Base-by-base conservation (phyloP, 371 early-diverging fungal species). In the Mortierella polycephala region DNA sequence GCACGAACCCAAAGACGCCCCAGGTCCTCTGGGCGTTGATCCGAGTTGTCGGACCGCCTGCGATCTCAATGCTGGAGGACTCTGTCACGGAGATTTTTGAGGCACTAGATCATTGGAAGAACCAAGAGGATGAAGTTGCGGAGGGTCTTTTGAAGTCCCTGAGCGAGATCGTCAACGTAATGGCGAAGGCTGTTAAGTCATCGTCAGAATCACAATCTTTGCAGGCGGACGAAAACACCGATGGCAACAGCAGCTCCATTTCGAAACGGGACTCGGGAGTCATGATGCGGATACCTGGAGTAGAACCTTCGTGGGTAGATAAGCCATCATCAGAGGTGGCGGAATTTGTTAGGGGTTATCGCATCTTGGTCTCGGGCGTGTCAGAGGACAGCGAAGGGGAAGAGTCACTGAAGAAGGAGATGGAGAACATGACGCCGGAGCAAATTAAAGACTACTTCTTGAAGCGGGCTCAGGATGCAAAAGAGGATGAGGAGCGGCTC, bases 21-120 rank as follows among this genome's bases (percentile, higher is more conserved):
- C 80, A 79, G 53, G 80, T 79, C 13, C 70, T 79, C 12, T 72
- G 73, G 57, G 61, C 80, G 5, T 30, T 79, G 39, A 69, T 79
- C 37, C 80, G 62, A 18, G 70, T 73, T 23, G 80, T 79, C 7
- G 80, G 80, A 14, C 53, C 69, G 0, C 80, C 73, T 23, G 80
- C 80, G 0, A 62, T 79, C 20, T 58, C 73, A 1, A 79, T 79
- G 80, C 41, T 79, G 42, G 80, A 79, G 57, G 80, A 79, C 23
- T 72, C 80, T 13, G 73, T 79, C 49, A 69, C 67, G 1, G 80
- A 79, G 23, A 79, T 73, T 30, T 72, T 79, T 41, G 73, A 65
- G 18, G 80, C 80, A 14, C 57, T 79, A 20, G 80, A 79, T 16
- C 68, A 72, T n/a, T 72, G 79, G 79, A 68, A 58, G 47, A 69